Percentiles rank a stretch among this genome's conserved stretches.
phyloP scores from a whole-genome alignment of 495 filamentous ascomycete genomes.

The Neurospora sp. region DNA sequence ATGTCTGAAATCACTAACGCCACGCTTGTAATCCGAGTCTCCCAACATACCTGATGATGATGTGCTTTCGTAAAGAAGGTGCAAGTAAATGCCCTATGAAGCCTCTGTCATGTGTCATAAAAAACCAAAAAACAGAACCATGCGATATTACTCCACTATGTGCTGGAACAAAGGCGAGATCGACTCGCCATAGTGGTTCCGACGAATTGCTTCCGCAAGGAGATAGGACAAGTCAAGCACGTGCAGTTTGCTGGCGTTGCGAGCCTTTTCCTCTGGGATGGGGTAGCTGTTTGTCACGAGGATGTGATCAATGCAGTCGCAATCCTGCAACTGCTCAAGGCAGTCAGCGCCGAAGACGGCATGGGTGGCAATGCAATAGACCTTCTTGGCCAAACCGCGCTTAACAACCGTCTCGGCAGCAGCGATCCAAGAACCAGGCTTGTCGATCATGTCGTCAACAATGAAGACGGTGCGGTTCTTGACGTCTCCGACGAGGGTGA shows the following conservation, averaged over 20 bases:
- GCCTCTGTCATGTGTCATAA: background rate
- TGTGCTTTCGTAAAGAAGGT: background rate
- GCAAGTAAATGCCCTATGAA: background rate
- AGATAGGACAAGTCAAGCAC: slow-evolving; percentile 81
- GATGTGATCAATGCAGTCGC: slow-evolving; percentile 84
- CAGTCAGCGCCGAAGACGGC: slow-evolving; percentile 86
- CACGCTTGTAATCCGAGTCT: slow-evolving; percentile 17
- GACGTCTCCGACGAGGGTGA: slow-evolving; percentile 92
- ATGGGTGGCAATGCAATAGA: slow-evolving; percentile 96
- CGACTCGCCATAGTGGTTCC: slow-evolving; percentile 87
- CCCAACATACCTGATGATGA: slow-evolving; percentile 5
- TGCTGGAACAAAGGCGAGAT: slow-evolving; percentile 80
- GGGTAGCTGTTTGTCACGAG: slow-evolving; percentile 97
- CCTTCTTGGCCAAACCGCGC: slow-evolving; percentile 79
- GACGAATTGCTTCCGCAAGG: slow-evolving; percentile 81
- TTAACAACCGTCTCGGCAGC: slow-evolving; percentile 97
- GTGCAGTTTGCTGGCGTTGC: slow-evolving; percentile 69
- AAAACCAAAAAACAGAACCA: slow-evolving; percentile 5
- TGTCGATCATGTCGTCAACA: slow-evolving; percentile 98
- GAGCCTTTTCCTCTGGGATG: slow-evolving; percentile 60
- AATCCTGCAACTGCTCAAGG: slow-evolving; percentile 80
- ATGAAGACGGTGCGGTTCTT: slow-evolving; percentile 77
- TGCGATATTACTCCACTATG: slow-evolving; percentile 40
- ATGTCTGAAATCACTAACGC: slow-evolving; percentile 16
- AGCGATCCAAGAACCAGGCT: slow-evolving; percentile 91